Evolutionary conservation across 768 basidiomycete species (phyloP), one percentile per base, ranked within the genome.

Genomic region (Pleurotus platypus): DNA sequence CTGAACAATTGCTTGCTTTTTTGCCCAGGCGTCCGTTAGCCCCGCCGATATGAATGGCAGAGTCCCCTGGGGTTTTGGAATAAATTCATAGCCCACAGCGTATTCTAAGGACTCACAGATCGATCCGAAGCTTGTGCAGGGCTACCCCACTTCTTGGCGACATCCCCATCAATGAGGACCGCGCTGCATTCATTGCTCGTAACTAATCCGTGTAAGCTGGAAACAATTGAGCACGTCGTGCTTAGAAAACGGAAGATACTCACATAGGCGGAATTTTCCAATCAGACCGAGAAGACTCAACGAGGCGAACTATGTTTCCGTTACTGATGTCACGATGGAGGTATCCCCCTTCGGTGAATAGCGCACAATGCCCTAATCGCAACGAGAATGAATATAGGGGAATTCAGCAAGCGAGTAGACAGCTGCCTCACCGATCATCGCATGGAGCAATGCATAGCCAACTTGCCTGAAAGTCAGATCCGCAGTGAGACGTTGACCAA

Each of bases 91-190:
- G 15, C 12, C n/a, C 8, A 46, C 5, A 1, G 20, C 18, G 20
- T 5, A 12, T 6, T 30, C 27, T 18, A 16, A 5, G 20, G 5
- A 47, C 20, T 47, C 26, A 47, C 46, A 30, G 18, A 37, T 18
- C 48, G 48, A 16, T 40, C 35, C 4, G 30, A 35, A 4, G 39
- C 11, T 26, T n/a, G 38, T 5, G 24, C 27, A 47, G 20, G 22
- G 20, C 35, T 40, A 42, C 57, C 27, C 57, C 57, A 57, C 5
- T 50, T 18, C 18, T 49, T 43, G 16, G 48, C 57, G 7, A 49
- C 35, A 18, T 57, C 57, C 16, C 57, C 57, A 42, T 57, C 57
- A 40, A 57, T 50, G 16, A 57, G 13, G 35, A 50, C 47, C n/a
- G 47, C 37, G n/a, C 37, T 42, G 20, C 57, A 57, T 6, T 57